Percentiles rank a stretch among this genome's conserved stretches.
Conservation (phyloP, 2,329 filamentous ascomycete genomes). For the Fusarium sp. region DNA sequence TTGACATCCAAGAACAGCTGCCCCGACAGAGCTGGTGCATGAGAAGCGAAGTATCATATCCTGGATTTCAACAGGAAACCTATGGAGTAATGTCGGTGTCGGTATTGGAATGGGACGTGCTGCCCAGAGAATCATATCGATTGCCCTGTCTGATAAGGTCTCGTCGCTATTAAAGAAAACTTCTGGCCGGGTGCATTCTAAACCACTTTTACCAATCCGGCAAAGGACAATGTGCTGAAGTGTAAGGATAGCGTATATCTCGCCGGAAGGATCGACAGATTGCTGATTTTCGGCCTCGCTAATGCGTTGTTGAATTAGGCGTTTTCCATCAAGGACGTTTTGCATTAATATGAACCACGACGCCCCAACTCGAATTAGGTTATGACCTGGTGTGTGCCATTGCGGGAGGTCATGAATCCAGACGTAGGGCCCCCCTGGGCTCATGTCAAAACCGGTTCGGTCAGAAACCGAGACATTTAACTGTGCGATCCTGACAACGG, state of each 20-base stretch:
- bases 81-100: background rate
- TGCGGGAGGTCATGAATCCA: background rate
- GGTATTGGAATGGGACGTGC: background rate
- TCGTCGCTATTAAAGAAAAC: slow-evolving; percentile 1
- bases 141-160: slow-evolving; percentile 1
- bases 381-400: background rate
- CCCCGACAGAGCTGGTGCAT: background rate
- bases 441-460: slow-evolving; percentile 3
- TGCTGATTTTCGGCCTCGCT: background rate
- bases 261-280: background rate
- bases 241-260: background rate
- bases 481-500: slow-evolving; percentile 2
- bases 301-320: slow-evolving; percentile 2
- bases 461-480: background rate
- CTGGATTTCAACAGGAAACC: background rate
- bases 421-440: background rate
- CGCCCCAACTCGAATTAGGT: background rate
- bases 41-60: background rate
- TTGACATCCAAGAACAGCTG: background rate
- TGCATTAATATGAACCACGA: slow-evolving; percentile 3
- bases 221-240: slow-evolving; percentile 9
- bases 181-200: slow-evolving; percentile 7
- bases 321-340: background rate
- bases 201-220: background rate
- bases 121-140: slow-evolving; percentile 6